Evolutionary conservation across 306 rosid genomes (phyloP).

Genomic region (Ammopiptanthus mongolicus): DNA sequence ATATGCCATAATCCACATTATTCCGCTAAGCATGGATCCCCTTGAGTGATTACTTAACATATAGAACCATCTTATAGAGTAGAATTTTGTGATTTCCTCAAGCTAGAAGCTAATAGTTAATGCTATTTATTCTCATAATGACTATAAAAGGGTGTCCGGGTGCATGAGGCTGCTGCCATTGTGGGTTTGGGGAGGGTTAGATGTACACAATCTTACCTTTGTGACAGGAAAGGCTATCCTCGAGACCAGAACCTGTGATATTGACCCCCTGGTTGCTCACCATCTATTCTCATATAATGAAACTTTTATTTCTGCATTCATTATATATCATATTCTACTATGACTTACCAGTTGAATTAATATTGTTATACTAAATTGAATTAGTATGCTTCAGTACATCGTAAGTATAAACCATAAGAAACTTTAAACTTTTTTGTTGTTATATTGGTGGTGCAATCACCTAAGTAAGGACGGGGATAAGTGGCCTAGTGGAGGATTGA

Average conservation of each 20-base stretch:
- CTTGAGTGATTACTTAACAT: background rate
- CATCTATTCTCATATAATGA: background rate
- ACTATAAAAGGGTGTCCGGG: background rate
- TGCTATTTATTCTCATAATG: background rate
- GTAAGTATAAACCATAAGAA: background rate
- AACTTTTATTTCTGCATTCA: background rate
- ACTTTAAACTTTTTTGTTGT: background rate
- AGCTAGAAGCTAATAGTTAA: background rate
- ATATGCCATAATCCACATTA: background rate
- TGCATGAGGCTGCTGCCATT: background rate
- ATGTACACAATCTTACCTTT: no score
- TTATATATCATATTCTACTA: background rate
- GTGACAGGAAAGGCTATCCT: no score
- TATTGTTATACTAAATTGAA: no score
- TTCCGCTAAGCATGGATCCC: background rate
- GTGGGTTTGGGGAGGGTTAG: no score
- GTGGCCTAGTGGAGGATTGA: no score
- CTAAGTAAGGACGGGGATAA: no score
- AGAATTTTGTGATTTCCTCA: background rate
- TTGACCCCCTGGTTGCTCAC: background rate
- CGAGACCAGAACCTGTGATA: no score
- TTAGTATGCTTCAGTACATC: background rate
- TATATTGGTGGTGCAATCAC: no score
- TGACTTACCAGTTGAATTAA: no score
- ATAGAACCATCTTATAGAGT: background rate